phyloP scores from a whole-genome alignment of 2,329 filamentous ascomycete genomes.

The Venturia nashicola region DNA sequence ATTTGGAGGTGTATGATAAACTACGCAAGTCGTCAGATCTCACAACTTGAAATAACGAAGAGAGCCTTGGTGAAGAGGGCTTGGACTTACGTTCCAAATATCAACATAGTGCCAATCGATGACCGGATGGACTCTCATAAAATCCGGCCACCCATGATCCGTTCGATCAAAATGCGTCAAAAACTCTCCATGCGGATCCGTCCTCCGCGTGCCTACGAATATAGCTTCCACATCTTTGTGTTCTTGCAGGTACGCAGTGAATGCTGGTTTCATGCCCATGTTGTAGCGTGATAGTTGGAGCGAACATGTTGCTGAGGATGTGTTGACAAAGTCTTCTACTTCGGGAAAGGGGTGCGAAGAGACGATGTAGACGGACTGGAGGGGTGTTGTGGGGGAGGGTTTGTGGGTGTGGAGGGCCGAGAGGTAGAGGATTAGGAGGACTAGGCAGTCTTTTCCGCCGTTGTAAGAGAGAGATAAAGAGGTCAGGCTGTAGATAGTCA shows the following conservation, averaged over 20 bases:
- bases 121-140: slow-evolving; percentile 88
- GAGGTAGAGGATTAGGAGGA: slow-evolving; percentile 79
- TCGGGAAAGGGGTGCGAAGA: slow-evolving; percentile 72
- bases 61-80: not conserved
- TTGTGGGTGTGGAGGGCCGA: slow-evolving; percentile 39
- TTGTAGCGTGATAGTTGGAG: slow-evolving; percentile 65
- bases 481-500: slow-evolving; percentile 43
- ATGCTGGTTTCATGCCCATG: slow-evolving; percentile 68
- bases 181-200: slow-evolving; percentile 76
- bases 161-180: slow-evolving; percentile 78
- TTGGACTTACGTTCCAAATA: slow-evolving; percentile 68
- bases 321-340: slow-evolving; percentile 71
- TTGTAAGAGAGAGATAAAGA: slow-evolving; percentile 90
- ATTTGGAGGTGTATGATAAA: slow-evolving; percentile 71
- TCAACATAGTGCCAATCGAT: slow-evolving; percentile 97
- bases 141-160: slow-evolving; percentile 78
- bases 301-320: slow-evolving; percentile 55
- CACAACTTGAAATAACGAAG: not conserved
- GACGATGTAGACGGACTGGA: slow-evolving; percentile 84
- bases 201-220: slow-evolving; percentile 77
- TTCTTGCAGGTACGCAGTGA: slow-evolving; percentile 62
- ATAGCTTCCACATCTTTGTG: slow-evolving; percentile 58
- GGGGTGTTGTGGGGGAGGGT: slow-evolving; percentile 32
- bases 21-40: slow-evolving; percentile 27
- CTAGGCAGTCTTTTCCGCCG: slow-evolving; percentile 93